phyloP scores from a whole-genome alignment of 169 alveolate species.

The Eimeria praecox region DNA sequence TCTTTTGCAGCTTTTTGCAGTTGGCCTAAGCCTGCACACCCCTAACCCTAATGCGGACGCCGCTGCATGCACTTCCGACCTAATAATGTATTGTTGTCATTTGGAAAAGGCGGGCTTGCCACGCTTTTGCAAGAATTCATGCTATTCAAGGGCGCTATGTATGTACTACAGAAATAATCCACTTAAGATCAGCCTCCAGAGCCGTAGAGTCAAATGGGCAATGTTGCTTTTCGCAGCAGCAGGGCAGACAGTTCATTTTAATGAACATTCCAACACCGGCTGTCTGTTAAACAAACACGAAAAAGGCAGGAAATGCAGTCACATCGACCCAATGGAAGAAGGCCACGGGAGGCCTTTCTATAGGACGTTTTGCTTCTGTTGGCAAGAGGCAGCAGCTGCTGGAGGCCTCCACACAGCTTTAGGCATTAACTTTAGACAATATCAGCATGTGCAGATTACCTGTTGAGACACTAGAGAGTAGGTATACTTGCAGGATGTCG shows the following conservation, averaged over 20 bases:
- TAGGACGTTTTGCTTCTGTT: not conserved
- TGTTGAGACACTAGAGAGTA: not conserved
- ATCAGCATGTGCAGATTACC: not conserved
- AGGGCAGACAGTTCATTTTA: not conserved
- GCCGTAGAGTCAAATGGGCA: not conserved
- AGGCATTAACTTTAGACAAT: not conserved
- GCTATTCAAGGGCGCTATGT: not conserved
- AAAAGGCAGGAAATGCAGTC: not conserved
- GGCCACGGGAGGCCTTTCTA: not conserved
- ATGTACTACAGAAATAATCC: not conserved
- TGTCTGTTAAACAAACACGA: not conserved
- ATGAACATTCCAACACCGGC: not conserved
- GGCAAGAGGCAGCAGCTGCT: not conserved
- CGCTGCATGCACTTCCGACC: not conserved
- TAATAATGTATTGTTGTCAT: not conserved
- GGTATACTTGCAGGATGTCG: not conserved
- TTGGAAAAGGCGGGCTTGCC: not conserved
- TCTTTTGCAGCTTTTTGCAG: not conserved
- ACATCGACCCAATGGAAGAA: too few relatives aligned
- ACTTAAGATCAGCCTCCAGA: not conserved
- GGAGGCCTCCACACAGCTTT: not conserved
- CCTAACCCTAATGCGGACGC: not conserved
- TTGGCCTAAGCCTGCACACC: not conserved
- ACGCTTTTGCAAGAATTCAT: not conserved
- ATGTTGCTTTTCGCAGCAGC: not conserved